Base-by-base conservation (phyloP, 2,329 filamentous ascomycete species). In the Microsporum ferrugineum region DNA sequence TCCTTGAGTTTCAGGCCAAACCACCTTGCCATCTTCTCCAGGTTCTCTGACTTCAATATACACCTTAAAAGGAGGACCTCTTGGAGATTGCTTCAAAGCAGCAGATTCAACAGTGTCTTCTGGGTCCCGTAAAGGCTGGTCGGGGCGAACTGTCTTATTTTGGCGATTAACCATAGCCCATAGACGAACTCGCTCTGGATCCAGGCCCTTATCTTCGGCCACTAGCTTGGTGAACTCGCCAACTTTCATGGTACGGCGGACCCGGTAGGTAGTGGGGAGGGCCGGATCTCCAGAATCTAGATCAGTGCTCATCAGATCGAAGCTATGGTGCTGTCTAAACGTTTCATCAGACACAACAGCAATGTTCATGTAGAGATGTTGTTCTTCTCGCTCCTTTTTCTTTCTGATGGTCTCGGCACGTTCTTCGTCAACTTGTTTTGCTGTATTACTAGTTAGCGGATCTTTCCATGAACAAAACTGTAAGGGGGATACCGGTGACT, bases 81-180 rank as follows among this genome's bases (percentile, higher is more conserved):
- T 87, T 68, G 79, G 95, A 76, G 76, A 89, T 71, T 79, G 87
- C 77, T 86, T 85, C 61, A 77, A 80, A 60, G 83, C 80, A 1
- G 84, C 85, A 65, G 96, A 91, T 66, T 91, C 88, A 12, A 94
- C 78, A 0, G 86, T 91, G 72, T 89, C 87, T 3, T 86, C 81
- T 1, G 84, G 76, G 69, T 95, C 91, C 71, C 84, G 83, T 57
- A 99, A 85, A 0, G 91, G 89, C 62, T 89, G 86, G 71, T 99
- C 94, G 0, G 95, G 94, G 17, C 94, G 85, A 41, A 90, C 87
- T 0, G 94, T 99, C 75, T 96, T 96, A 72, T 99, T 99, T 73
- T 99, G 94, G 8, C 94, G 87, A 71, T 96, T 97, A 0, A 99
- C 94, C 91, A 99, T 96, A 60, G 90, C 84, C 95, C 94, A 99